Evolutionary conservation across 306 rosid genomes (phyloP).

Genomic region (Elaeagnus macrophylla): DNA sequence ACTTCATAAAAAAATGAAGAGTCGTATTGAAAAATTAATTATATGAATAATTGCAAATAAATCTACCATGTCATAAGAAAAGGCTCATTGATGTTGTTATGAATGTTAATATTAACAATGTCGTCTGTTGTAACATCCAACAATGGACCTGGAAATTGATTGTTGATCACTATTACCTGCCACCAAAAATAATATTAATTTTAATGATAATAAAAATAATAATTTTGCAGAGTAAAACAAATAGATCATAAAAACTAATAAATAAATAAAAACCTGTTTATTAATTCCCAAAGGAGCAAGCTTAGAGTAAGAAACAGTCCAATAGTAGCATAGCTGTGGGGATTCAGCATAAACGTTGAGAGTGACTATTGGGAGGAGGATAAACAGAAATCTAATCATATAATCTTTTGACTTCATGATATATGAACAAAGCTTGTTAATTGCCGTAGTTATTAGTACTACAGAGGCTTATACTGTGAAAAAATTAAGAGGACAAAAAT

Average conservation of each 20-base stretch:
- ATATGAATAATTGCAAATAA: too few species aligned
- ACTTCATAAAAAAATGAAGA: too few species aligned
- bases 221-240: too few species aligned
- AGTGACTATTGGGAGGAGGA: background rate
- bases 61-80: conserved; percentile 9
- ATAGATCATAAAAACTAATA: too few species aligned
- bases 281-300: conserved; percentile 9
- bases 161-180: conserved; percentile 8
- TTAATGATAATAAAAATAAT: too few species aligned
- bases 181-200: background rate
- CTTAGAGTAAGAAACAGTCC: background rate
- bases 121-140: conserved; percentile 3
- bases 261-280: conserved; percentile 2
- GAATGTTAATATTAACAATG: background rate
- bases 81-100: conserved; percentile 5
- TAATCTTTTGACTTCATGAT: too few species aligned
- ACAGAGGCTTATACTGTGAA: too few species aligned
- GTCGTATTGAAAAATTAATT: too few species aligned
- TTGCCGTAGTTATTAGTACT: too few species aligned
- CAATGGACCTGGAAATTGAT: conserved; percentile 3
- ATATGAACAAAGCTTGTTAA: too few species aligned
- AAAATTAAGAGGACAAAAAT: too few species aligned
- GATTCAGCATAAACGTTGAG: background rate
- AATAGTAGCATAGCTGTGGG: background rate
- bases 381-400: background rate